phyloP scores from a whole-genome alignment of 2,329 filamentous ascomycete genomes.

The Microsporum audouinii region DNA sequence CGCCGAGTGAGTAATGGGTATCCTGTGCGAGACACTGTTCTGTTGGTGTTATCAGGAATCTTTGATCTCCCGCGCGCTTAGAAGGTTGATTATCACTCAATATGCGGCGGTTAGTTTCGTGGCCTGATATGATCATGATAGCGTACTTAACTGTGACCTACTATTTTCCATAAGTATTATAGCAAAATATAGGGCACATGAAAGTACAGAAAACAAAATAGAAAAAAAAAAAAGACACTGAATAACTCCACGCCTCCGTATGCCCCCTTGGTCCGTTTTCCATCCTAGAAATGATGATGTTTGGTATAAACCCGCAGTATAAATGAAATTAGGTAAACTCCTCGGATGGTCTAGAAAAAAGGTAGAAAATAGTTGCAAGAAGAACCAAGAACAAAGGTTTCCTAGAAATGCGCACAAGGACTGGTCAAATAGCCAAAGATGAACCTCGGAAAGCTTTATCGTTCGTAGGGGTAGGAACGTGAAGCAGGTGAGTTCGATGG shows the following conservation, averaged over 20 bases:
- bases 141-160: no score
- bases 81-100: no score
- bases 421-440: not conserved
- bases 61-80: no score
- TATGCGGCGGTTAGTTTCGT: no score
- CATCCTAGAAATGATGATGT: not conserved
- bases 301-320: constrained; percentile 1
- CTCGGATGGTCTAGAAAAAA: not conserved
- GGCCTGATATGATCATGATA: no score
- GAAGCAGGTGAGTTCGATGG: not conserved
- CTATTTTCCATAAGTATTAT: no score
- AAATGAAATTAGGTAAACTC: constrained; percentile 1
- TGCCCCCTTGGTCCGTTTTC: constrained; percentile 1
- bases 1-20: no score
- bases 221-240: not conserved
- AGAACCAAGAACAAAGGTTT: not conserved
- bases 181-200: not conserved
- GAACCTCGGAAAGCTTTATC: not conserved
- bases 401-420: not conserved
- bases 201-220: not conserved
- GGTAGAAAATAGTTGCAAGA: not conserved
- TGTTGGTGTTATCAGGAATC: no score
- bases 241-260: constrained; percentile 1
- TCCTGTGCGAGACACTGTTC: no score
- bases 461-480: not conserved